Conservation (phyloP, 352 stramenopile genomes). For the Phytophthora crassamura region DNA sequence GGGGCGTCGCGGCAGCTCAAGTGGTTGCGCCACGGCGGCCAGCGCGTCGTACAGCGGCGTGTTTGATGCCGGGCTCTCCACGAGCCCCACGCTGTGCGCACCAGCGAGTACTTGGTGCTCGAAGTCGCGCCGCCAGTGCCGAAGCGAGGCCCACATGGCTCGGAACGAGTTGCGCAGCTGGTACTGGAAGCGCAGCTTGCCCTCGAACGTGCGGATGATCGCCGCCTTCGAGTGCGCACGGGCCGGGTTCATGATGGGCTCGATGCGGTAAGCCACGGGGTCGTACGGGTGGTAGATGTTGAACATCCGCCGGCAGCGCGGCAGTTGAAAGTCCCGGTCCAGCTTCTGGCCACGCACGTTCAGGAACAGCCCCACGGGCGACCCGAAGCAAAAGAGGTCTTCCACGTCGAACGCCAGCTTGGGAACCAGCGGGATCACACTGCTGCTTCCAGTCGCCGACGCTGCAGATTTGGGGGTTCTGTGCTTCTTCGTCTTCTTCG, state of each 20-base stretch:
- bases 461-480: slow-evolving; percentile 20
- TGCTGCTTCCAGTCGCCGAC: slow-evolving; percentile 9
- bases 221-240: slow-evolving; percentile 81
- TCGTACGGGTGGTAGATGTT: slow-evolving; percentile 97
- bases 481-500: slow-evolving; percentile 32
- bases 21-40: slow-evolving; percentile 33
- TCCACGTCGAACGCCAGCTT: slow-evolving; percentile 83
- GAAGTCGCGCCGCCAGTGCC: slow-evolving; percentile 79
- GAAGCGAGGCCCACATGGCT: slow-evolving; percentile 78
- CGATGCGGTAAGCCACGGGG: slow-evolving; percentile 95
- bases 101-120: slow-evolving; percentile 74
- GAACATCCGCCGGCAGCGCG: slow-evolving; percentile 87
- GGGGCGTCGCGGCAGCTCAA: slow-evolving; percentile 24
- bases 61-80: slow-evolving; percentile 53
- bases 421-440: slow-evolving; percentile 45
- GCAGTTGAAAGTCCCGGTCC: slow-evolving; percentile 71
- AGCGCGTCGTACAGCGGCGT: slow-evolving; percentile 43
- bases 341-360: slow-evolving; percentile 91
- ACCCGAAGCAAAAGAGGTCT: slow-evolving; percentile 92
- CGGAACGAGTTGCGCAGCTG: slow-evolving; percentile 86
- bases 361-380: slow-evolving; percentile 91
- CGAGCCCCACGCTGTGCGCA: slow-evolving; percentile 75
- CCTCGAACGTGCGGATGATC: slow-evolving; percentile 88
- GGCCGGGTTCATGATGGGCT: slow-evolving; percentile 90
- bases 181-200: slow-evolving; percentile 86